These are phyloP conservation scores for Apophysomyces sp. DNA, from an alignment of 371 early-diverging fungal species.

Conservation along the genomic window DNA sequence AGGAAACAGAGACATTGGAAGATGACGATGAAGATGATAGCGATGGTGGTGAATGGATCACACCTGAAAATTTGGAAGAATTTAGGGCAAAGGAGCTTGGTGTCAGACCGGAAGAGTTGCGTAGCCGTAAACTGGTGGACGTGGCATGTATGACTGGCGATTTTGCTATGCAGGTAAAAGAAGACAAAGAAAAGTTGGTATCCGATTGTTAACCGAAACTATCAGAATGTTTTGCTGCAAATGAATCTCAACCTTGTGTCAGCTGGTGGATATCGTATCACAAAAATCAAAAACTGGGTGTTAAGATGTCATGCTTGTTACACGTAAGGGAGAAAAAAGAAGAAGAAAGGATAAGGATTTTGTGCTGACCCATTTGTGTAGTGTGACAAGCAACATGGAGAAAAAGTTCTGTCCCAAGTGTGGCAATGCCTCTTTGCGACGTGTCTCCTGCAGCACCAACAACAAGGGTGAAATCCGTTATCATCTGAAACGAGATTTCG, in stretches of 20 bases:
- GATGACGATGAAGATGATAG: slow-evolving; percentile 50
- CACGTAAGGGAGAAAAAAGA: slow-evolving; percentile 55
- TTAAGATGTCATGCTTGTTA: slow-evolving; percentile 95
- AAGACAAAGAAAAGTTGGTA: neutral
- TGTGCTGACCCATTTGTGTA: slow-evolving; percentile 11
- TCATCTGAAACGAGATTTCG: slow-evolving; percentile 89
- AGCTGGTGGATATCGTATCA: slow-evolving; percentile 82
- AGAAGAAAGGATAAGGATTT: too few relatives aligned
- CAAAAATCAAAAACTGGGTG: slow-evolving; percentile 82
- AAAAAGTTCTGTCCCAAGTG: slow-evolving; percentile 94
- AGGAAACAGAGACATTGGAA: too few relatives aligned
- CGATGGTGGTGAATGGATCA: slow-evolving; percentile 91
- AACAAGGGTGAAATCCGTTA: slow-evolving; percentile 76
- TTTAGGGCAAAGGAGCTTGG: slow-evolving; percentile 60
- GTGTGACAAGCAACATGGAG: slow-evolving; percentile 82
- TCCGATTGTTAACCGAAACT: neutral
- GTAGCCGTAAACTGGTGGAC: slow-evolving; percentile 43
- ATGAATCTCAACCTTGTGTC: slow-evolving; percentile 87
- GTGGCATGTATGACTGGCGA: slow-evolving; percentile 94
- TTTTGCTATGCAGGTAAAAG: slow-evolving; percentile 90
- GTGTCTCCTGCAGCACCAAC: slow-evolving; percentile 82
- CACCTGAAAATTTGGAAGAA: slow-evolving; percentile 82
- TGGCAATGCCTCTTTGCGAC: slow-evolving; percentile 86
- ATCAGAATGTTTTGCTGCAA: slow-evolving; percentile 86
- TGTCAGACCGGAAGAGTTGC: slow-evolving; percentile 40